phyloP scores from a whole-genome alignment of 176 grass and related monocot genomes.

The Tillandsia fasciculata region DNA sequence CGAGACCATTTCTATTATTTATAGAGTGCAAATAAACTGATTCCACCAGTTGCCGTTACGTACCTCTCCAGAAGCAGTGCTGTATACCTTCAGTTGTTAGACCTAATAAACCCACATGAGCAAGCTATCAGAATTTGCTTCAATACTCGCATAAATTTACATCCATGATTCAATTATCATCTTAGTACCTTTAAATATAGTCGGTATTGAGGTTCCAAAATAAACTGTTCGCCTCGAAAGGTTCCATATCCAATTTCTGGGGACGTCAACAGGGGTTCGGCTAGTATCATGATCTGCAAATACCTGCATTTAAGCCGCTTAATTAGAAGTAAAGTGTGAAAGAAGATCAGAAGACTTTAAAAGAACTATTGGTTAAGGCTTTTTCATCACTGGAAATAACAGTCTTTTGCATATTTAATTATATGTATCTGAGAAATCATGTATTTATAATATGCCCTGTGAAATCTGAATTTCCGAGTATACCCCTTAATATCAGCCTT shows the following conservation, averaged over 20 bases:
- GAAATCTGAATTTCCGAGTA: too few relatives aligned
- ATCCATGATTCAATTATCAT: slow-evolving; percentile 1
- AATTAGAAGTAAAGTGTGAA: background rate
- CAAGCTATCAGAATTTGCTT: slow-evolving; percentile 14
- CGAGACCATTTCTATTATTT: too few relatives aligned
- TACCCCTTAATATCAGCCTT: too few relatives aligned
- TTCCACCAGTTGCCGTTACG: background rate
- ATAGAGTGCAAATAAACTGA: too few relatives aligned
- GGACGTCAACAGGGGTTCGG: slow-evolving; percentile 48
- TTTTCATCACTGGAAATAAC: slow-evolving; percentile 1
- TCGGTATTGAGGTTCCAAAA: slow-evolving; percentile 63
- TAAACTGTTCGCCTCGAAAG: slow-evolving; percentile 71
- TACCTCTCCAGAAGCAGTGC: slow-evolving; percentile 72
- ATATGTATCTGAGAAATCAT: too few relatives aligned
- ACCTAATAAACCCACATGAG: slow-evolving; percentile 26
- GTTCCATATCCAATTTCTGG: slow-evolving; percentile 66
- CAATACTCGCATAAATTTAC: background rate
- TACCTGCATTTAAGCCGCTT: slow-evolving; percentile 35
- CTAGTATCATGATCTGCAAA: slow-evolving; percentile 79
- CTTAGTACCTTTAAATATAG: slow-evolving; percentile 69
- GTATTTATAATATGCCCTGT: too few relatives aligned
- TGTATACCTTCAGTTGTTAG: slow-evolving; percentile 58
- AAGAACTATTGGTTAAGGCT: background rate
- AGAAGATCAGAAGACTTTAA: background rate
- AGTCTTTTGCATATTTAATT: background rate